These are phyloP conservation scores for Fusarium azukiicola DNA, from an alignment of 2,329 filamentous ascomycete species.

Conservation along the genomic window DNA sequence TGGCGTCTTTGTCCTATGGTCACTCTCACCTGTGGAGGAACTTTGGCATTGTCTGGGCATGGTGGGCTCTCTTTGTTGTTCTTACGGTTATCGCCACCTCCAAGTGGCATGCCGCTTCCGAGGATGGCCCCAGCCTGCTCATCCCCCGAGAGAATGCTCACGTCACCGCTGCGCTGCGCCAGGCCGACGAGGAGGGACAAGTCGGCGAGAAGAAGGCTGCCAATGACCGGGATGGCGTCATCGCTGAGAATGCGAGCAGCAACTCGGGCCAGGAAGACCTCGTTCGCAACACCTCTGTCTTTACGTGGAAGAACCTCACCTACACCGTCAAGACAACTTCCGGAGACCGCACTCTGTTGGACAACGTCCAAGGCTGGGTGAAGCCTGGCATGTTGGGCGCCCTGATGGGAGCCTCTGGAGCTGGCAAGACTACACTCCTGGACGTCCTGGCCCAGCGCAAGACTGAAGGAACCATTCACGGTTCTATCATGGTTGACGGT, in stretches of 20 bases:
- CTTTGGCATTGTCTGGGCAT: slow-evolving; percentile 81
- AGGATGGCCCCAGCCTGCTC: slow-evolving; percentile 75
- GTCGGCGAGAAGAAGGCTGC: slow-evolving; percentile 42
- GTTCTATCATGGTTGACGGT: slow-evolving; percentile 89
- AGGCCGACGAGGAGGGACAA: slow-evolving; percentile 73
- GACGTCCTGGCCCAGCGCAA: slow-evolving; percentile 91
- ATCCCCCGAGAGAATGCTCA: slow-evolving; percentile 81
- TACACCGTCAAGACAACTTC: slow-evolving; percentile 83
- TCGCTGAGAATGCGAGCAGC: slow-evolving; percentile 35
- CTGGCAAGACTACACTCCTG: slow-evolving; percentile 92
- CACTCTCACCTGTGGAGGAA: slow-evolving; percentile 78
- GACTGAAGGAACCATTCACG: slow-evolving; percentile 87
- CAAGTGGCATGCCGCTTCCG: slow-evolving; percentile 75
- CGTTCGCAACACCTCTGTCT: slow-evolving; percentile 82
- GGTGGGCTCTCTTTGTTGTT: slow-evolving; percentile 79
- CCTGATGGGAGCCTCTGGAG: slow-evolving; percentile 90
- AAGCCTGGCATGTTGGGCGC: slow-evolving; percentile 89
- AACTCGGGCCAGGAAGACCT: slow-evolving; percentile 62
- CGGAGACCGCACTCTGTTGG: slow-evolving; percentile 84
- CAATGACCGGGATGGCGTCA: slow-evolving; percentile 32
- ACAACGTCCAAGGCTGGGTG: slow-evolving; percentile 91
- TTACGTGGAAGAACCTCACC: slow-evolving; percentile 87
- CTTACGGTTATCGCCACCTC: slow-evolving; percentile 79
- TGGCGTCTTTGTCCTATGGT: slow-evolving; percentile 75
- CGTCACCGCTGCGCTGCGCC: slow-evolving; percentile 54